Evolutionary conservation across 2,329 filamentous ascomycete species (phyloP).

Genomic region (Talaromyces piceae): DNA sequence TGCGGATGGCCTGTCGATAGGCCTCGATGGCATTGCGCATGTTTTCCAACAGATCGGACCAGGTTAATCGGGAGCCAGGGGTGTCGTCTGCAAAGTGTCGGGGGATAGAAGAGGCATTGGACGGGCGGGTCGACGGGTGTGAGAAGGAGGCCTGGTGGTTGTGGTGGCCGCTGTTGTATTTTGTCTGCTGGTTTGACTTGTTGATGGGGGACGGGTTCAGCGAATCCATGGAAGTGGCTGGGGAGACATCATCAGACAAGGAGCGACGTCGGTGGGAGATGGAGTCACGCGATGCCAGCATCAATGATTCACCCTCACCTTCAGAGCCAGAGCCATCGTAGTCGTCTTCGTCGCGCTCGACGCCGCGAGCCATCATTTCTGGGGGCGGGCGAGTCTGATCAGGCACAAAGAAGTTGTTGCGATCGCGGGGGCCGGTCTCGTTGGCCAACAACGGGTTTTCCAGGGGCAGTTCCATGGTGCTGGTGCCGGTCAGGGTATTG

Average conservation of each 20-base stretch:
- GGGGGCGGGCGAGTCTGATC: constrained; percentile 84
- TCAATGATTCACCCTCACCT: constrained; percentile 67
- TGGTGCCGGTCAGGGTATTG: constrained; percentile 94
- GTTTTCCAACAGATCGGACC: constrained; percentile 82
- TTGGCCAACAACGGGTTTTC: constrained; percentile 75
- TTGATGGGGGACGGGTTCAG: constrained; percentile 62
- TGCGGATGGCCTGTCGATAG: constrained; percentile 83
- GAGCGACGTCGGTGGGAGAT: constrained; percentile 61
- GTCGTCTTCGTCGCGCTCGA: constrained; percentile 78
- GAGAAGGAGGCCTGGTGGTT: constrained; percentile 39
- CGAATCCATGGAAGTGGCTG: constrained; percentile 86
- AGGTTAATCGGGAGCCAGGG: constrained; percentile 71
- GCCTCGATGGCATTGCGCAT: constrained; percentile 87
- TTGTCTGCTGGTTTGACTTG: constrained; percentile 44
- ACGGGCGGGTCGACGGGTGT: constrained; percentile 38
- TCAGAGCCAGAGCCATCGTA: constrained; percentile 89
- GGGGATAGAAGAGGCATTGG: constrained; percentile 45
- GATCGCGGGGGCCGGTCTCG: constrained; percentile 80
- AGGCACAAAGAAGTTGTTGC: constrained; percentile 79
- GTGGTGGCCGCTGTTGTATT: too few species aligned
- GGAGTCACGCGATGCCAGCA: constrained; percentile 61
- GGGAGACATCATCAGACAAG: constrained; percentile 65
- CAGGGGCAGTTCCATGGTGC: constrained; percentile 86
- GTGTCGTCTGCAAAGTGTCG: constrained; percentile 87
- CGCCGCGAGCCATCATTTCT: constrained; percentile 81